These are phyloP conservation scores for Pleodorina starrii DNA, from an alignment of 139 green algal genomes.

Conservation along the genomic window DNA sequence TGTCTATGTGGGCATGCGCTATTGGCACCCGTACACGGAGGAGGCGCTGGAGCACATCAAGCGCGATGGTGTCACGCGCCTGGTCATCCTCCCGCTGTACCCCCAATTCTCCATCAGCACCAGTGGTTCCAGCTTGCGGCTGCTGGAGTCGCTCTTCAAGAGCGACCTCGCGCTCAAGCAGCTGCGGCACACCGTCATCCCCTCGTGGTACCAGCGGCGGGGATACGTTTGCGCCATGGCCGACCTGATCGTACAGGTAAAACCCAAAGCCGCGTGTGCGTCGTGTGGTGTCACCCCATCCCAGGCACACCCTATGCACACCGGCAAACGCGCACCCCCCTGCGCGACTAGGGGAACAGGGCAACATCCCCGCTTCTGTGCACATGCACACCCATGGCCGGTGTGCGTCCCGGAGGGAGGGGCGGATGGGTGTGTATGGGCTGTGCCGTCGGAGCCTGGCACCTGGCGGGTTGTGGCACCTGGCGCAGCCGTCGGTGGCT, in stretches of 20 bases:
- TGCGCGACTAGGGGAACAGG: too few relatives aligned
- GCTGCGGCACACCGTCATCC: constrained; percentile 93
- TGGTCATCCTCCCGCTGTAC: constrained; percentile 97
- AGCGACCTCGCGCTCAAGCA: constrained; percentile 64
- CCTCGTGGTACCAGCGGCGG: constrained; percentile 89
- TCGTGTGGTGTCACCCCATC: too few relatives aligned
- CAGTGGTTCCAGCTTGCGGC: constrained; percentile 89
- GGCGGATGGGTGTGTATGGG: too few relatives aligned
- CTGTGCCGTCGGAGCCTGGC: too few relatives aligned
- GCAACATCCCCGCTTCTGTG: too few relatives aligned
- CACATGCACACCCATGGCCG: too few relatives aligned
- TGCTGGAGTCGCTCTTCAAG: constrained; percentile 91
- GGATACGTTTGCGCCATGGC: constrained; percentile 96
- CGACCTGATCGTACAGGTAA: constrained; percentile 90
- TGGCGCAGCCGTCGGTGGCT: too few relatives aligned
- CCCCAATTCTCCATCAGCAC: constrained; percentile 98
- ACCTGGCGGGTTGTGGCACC: too few relatives aligned
- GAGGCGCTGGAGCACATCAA: constrained; percentile 95
- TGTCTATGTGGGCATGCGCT: constrained; percentile 99
- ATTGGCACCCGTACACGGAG: constrained; percentile 99
- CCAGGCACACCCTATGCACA: too few relatives aligned
- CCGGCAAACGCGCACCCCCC: too few relatives aligned
- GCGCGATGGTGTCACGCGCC: constrained; percentile 81
- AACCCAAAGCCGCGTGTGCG: too few relatives aligned
- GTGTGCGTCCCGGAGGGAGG: too few relatives aligned